A percentile compares a stretch with the other conserved stretches of the same genome.
phyloP scores from a whole-genome alignment of 2,329 filamentous ascomycete species.

The Beauveria caledonica region DNA sequence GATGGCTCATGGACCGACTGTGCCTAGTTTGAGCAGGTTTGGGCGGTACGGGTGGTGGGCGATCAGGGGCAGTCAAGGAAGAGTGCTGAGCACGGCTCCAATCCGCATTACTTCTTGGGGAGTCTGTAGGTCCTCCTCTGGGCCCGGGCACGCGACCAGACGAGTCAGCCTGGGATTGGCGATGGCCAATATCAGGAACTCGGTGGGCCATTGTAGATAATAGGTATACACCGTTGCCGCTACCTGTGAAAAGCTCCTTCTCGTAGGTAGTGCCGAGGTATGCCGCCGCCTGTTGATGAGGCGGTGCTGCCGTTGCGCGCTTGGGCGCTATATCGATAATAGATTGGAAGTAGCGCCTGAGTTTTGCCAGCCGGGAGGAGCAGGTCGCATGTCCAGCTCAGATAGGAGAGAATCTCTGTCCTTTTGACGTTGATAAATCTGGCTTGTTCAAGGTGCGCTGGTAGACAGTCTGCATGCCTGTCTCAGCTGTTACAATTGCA shows the following conservation, averaged over 20 bases:
- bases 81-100: background rate
- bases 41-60: conserved; percentile 2
- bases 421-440: background rate
- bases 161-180: background rate
- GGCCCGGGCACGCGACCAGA: background rate
- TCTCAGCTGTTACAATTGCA: conserved; percentile 7
- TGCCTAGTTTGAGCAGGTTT: conserved; percentile 23
- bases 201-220: conserved; percentile 3
- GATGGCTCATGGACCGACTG: conserved; percentile 64
- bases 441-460: background rate
- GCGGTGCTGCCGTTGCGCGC: background rate
- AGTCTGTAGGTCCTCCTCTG: background rate
- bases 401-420: background rate
- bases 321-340: background rate
- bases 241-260: conserved; percentile 1
- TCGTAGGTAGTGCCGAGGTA: background rate
- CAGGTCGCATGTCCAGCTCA: background rate
- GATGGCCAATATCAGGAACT: background rate
- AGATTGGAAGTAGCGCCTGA: background rate
- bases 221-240: background rate
- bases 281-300: background rate
- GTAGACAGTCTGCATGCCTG: background rate
- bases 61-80: background rate
- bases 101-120: conserved; percentile 1
- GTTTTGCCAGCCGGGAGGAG: background rate